Percentiles rank a stretch among this genome's conserved stretches.
phyloP scores from a whole-genome alignment of 352 stramenopile species.

The Pythium scleroteichum region DNA sequence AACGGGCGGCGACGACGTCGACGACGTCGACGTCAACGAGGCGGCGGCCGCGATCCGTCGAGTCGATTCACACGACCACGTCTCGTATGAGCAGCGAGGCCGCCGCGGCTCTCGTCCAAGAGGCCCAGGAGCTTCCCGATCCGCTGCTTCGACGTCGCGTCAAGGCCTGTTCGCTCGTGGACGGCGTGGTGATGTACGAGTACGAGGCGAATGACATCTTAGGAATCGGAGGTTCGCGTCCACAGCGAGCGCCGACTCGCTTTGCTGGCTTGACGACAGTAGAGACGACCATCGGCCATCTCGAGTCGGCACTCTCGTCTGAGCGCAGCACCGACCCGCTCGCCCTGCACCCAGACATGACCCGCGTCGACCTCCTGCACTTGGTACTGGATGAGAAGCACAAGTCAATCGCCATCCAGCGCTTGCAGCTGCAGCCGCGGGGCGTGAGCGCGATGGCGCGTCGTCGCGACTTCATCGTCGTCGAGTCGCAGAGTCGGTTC shows the following conservation, averaged over 20 bases:
- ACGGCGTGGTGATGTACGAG: conserved; percentile 15
- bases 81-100: neutral
- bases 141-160: neutral
- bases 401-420: conserved; percentile 39
- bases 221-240: conserved; percentile 11
- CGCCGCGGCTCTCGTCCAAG: conserved; percentile 3
- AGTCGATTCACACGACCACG: conserved; percentile 1
- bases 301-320: conserved; percentile 31
- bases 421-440: conserved; percentile 32
- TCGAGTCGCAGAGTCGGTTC: conserved; percentile 40
- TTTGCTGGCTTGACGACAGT: conserved; percentile 20
- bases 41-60: conserved; percentile 1
- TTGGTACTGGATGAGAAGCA: conserved; percentile 28
- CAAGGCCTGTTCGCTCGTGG: neutral
- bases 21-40: no score
- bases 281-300: conserved; percentile 19
- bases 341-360: conserved; percentile 14
- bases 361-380: conserved; percentile 21
- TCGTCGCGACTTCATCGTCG: conserved; percentile 46
- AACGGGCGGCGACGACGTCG: neutral
- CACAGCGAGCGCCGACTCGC: conserved; percentile 25
- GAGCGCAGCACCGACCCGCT: conserved; percentile 11
- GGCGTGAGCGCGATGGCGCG: conserved; percentile 21
- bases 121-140: conserved; percentile 15
- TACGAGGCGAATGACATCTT: neutral